These are phyloP conservation scores for Vitis labrusca DNA, from an alignment of 164 flowering plant genomes.

Conservation along the genomic window DNA sequence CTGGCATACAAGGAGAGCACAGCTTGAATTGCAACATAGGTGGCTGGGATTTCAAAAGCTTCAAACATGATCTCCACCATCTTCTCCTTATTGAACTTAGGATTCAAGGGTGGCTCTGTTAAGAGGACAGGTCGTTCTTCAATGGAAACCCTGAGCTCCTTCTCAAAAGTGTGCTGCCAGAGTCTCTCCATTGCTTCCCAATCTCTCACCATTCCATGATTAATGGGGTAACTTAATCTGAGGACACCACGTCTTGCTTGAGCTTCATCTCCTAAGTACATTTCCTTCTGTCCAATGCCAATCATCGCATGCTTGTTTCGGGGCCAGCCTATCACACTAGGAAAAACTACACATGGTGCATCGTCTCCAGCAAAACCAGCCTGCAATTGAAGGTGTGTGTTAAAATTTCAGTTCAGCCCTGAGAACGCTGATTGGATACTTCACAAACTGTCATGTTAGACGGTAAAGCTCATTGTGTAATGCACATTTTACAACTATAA, in stretches of 20 bases:
- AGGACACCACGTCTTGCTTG: slow-evolving; percentile 34
- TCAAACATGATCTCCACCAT: slow-evolving; percentile 39
- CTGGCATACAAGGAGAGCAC: slow-evolving; percentile 34
- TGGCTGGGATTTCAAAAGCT: slow-evolving; percentile 20
- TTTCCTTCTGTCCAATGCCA: slow-evolving; percentile 32
- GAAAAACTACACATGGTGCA: slow-evolving; percentile 34
- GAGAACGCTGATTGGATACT: too few relatives aligned
- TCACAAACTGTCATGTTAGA: too few relatives aligned
- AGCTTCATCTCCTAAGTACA: slow-evolving; percentile 38
- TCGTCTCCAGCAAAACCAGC: slow-evolving; percentile 45
- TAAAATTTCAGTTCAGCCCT: too few relatives aligned
- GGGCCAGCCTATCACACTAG: slow-evolving; percentile 32
- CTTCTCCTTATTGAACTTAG: slow-evolving; percentile 34
- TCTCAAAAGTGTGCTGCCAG: slow-evolving; percentile 25
- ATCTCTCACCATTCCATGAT: slow-evolving; percentile 42
- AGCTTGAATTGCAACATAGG: slow-evolving; percentile 23
- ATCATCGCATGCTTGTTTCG: slow-evolving; percentile 26
- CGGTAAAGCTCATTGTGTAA: too few relatives aligned
- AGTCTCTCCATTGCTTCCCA: slow-evolving; percentile 48
- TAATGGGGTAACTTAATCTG: slow-evolving; percentile 29
- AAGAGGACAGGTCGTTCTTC: slow-evolving; percentile 38
- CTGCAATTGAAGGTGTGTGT: slow-evolving; percentile 9
- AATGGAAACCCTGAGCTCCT: slow-evolving; percentile 21
- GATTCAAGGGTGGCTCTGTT: slow-evolving; percentile 35
- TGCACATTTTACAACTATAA: too few relatives aligned